Percentiles rank a stretch among this genome's conserved stretches.
Conservation (phyloP, 306 rosid genomes). For the Hippophae gyantsensis region DNA sequence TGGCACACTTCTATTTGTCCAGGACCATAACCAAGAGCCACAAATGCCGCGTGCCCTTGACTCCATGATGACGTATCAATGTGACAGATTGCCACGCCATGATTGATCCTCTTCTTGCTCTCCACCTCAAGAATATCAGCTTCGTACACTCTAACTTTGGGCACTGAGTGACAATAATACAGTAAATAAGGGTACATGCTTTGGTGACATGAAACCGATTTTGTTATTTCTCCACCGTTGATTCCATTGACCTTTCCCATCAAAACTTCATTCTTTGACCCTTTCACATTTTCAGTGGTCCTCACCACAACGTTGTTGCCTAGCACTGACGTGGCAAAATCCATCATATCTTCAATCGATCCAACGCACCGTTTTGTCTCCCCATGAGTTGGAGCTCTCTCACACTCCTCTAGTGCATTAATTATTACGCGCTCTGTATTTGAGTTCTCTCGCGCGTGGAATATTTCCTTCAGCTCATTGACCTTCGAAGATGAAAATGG, state of each 20-base stretch:
- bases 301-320: constrained; percentile 36
- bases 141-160: constrained; percentile 60
- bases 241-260: constrained; percentile 44
- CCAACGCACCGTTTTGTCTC: constrained; percentile 77
- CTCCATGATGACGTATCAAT: constrained; percentile 76
- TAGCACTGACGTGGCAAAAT: constrained; percentile 43
- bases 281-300: constrained; percentile 38
- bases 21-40: constrained; percentile 44
- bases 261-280: constrained; percentile 42
- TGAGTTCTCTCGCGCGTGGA: constrained; percentile 40
- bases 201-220: constrained; percentile 84
- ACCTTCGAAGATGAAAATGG: constrained; percentile 41
- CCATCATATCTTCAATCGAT: constrained; percentile 67
- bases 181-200: constrained; percentile 74
- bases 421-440: constrained; percentile 34
- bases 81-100: constrained; percentile 72
- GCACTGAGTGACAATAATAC: constrained; percentile 85
- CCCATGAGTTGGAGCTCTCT: constrained; percentile 44
- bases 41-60: constrained; percentile 59
- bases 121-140: constrained; percentile 44
- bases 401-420: constrained; percentile 49
- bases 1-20: constrained; percentile 55
- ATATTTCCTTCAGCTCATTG: constrained; percentile 23
- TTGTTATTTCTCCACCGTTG: constrained; percentile 55
- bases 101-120: constrained; percentile 30